Conservation (phyloP, 2,329 filamentous ascomycete species). For the Daldinia sp. region DNA sequence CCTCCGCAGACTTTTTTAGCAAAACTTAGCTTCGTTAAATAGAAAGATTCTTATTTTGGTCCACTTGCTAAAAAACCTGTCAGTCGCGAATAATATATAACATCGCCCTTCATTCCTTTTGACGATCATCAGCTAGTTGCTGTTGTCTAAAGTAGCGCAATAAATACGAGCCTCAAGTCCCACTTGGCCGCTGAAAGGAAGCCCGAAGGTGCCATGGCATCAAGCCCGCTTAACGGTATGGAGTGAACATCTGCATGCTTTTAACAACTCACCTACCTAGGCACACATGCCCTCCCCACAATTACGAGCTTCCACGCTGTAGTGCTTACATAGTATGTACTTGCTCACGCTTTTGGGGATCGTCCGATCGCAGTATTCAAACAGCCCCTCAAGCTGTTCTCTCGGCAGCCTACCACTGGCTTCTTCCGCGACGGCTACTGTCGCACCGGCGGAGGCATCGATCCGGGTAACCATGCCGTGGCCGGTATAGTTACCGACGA, state of each 20-base stretch:
- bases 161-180: constrained; percentile 39
- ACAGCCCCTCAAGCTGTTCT: constrained; percentile 69
- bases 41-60: background rate
- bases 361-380: constrained; percentile 61
- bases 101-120: constrained; percentile 8
- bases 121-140: constrained; percentile 6
- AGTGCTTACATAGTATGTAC: constrained; percentile 22
- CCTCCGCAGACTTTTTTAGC: background rate
- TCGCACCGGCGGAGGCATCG: constrained; percentile 58
- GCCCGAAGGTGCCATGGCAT: constrained; percentile 30
- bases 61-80: background rate
- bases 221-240: constrained; percentile 36
- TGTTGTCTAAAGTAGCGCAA: constrained; percentile 31
- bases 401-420: constrained; percentile 69
- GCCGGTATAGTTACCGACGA: constrained; percentile 69
- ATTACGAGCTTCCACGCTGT: constrained; percentile 34
- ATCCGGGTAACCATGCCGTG: constrained; percentile 71
- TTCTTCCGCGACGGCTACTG: constrained; percentile 73
- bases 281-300: constrained; percentile 31
- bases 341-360: constrained; percentile 15
- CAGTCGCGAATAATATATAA: constrained; percentile 2
- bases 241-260: constrained; percentile 21
- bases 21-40: background rate
- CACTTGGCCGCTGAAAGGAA: constrained; percentile 6
- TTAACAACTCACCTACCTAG: constrained; percentile 30